These are phyloP conservation scores for Exophiala lecanii-corni DNA, from an alignment of 2,329 filamentous ascomycete genomes.

Conservation along the genomic window DNA sequence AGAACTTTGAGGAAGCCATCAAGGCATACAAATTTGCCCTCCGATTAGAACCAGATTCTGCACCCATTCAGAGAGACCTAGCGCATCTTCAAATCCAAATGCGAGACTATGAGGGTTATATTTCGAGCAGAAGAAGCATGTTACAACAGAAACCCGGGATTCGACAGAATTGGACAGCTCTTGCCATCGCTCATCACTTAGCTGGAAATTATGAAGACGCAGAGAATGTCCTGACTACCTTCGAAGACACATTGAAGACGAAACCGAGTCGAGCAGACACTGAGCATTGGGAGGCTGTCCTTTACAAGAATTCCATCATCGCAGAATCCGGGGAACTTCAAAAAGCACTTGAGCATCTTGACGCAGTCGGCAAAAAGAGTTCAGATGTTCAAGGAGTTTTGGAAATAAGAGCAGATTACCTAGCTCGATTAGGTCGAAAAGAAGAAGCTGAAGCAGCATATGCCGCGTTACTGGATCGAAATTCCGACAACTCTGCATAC, in stretches of 20 bases:
- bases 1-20: slow-evolving; percentile 98
- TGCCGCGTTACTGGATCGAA: slow-evolving; percentile 73
- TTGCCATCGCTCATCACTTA: slow-evolving; percentile 89
- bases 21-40: slow-evolving; percentile 98
- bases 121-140: slow-evolving; percentile 84
- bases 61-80: slow-evolving; percentile 89
- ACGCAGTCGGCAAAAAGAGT: slow-evolving; percentile 69
- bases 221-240: slow-evolving; percentile 85
- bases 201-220: slow-evolving; percentile 80
- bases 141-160: slow-evolving; percentile 75
- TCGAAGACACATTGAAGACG: slow-evolving; percentile 86
- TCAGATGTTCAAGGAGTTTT: slow-evolving; percentile 80
- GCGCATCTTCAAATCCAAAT: slow-evolving; percentile 93
- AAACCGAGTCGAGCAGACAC: slow-evolving; percentile 69
- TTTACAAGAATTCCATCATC: slow-evolving; percentile 96
- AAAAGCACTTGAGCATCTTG: slow-evolving; percentile 79
- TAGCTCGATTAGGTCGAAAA: slow-evolving; percentile 69
- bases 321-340: slow-evolving; percentile 80
- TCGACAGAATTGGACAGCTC: slow-evolving; percentile 94
- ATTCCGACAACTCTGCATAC: slow-evolving; percentile 81
- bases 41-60: slow-evolving; percentile 85
- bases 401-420: slow-evolving; percentile 80
- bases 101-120: slow-evolving; percentile 89
- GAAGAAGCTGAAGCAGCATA: slow-evolving; percentile 81
- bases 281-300: slow-evolving; percentile 86